Base-by-base conservation (phyloP, 306 rosid genomes). In the Vigna trinervia region DNA sequence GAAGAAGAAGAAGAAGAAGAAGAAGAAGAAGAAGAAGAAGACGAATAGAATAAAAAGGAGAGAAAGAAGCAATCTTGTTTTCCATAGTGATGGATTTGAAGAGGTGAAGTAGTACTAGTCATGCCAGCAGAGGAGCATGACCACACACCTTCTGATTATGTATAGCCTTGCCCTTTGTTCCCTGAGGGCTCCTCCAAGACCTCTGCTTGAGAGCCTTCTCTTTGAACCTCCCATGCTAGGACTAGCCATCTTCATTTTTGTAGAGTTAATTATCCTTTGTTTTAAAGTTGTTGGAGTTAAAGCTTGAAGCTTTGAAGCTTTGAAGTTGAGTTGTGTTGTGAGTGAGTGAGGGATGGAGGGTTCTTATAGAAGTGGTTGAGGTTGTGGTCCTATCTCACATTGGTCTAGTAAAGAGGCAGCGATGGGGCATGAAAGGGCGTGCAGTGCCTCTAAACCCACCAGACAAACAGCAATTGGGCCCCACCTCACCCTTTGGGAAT, bases 81-180 rank as follows among this genome's bases (percentile, higher is more conserved):
- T 70, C 66, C 72, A 20, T 9, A 14, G 34, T 14, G 11, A 47
- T 57, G 64, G 22, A 69, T 28, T 52, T 52, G 43, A 36, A 80
- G 43, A 17, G 6, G 8, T 65, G 30, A 67, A 53, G 23, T 8
- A 14, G 12, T 6, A 60, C 81, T 86, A 86, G 57, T 94, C 98
- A 92, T 94, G 97, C 98, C 98, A 94, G 52, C 98, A 94, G 48
- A 94, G 97, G 38, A 94, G 98, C 98, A 94, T 92, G 84, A 94
- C 95, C 58, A 94, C 98, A 83, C 98, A 94, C 75, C 98, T 88
- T 83, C 97, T 92, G 32, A 94, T 94, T 5, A 94, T 94, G 80
- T 94, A 94, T 34, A 94, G 88, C 89, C 76, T 88, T 23, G 97
- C 97, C 69, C 96, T 89, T 69, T 89, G 98, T 84, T 94, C 94